Evolutionary conservation across 2,329 filamentous ascomycete genomes (phyloP).

Genomic region (Apiospora koreana): DNA sequence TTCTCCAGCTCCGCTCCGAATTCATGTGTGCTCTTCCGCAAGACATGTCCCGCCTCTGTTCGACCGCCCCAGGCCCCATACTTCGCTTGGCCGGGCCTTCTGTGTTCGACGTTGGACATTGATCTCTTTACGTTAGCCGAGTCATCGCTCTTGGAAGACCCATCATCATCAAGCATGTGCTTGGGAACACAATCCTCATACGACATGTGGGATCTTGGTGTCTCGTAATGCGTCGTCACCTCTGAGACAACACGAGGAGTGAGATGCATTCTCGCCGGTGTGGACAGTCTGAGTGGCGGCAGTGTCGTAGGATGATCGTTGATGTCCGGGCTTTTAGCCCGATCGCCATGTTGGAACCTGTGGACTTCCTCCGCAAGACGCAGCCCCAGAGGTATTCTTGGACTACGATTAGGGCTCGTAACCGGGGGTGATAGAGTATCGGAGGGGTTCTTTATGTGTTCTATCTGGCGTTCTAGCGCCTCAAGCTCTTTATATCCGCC

Average conservation of each 20-base stretch:
- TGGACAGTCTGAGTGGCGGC: neutral
- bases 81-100: conserved; percentile 12
- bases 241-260: conserved; percentile 12
- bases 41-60: conserved; percentile 14
- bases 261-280: neutral
- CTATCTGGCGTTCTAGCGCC: conserved; percentile 34
- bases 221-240: conserved; percentile 17
- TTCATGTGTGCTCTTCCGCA: conserved; percentile 23
- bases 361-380: conserved; percentile 30
- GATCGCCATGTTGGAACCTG: conserved; percentile 21
- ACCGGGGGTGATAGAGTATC: neutral
- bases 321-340: conserved; percentile 10
- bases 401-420: neutral
- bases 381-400: conserved; percentile 21
- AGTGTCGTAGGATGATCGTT: neutral
- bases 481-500: conserved; percentile 33
- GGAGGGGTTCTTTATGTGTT: conserved; percentile 28
- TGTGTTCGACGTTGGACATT: conserved; percentile 4
- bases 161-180: conserved; percentile 25
- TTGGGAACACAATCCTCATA: conserved; percentile 30
- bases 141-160: conserved; percentile 13
- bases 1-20: conserved; percentile 21
- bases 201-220: conserved; percentile 21
- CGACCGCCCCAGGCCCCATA: conserved; percentile 25
- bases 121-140: conserved; percentile 14